phyloP scores from a whole-genome alignment of 2,329 filamentous ascomycete species.

The Decorospora gaudefroyi region DNA sequence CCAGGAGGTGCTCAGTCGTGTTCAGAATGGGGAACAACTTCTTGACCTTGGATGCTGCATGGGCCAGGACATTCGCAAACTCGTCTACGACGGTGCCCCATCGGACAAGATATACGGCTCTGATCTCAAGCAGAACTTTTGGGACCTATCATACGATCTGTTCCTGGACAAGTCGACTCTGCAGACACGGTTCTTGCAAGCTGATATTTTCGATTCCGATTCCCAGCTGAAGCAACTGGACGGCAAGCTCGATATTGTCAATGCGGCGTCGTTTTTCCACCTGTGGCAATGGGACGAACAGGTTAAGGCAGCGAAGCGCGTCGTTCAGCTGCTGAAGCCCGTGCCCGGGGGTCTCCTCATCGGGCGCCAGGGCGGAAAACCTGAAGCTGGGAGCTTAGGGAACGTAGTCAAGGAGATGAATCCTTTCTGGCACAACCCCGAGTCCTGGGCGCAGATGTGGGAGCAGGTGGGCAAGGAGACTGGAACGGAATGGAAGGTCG shows the following conservation, averaged over 20 bases:
- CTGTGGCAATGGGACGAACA: conserved; percentile 51
- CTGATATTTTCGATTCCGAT: conserved; percentile 51
- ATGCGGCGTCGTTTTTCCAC: conserved; percentile 52
- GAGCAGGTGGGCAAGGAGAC: conserved; percentile 47
- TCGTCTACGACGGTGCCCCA: conserved; percentile 51
- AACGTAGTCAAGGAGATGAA: conserved; percentile 20
- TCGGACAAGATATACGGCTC: conserved; percentile 48
- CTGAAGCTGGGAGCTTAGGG: conserved; percentile 35
- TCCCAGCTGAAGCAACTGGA: conserved; percentile 44
- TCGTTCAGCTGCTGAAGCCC: conserved; percentile 42
- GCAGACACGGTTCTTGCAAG: conserved; percentile 57
- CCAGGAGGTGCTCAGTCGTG: conserved; percentile 39
- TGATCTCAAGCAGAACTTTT: conserved; percentile 52
- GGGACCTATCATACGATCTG: conserved; percentile 58
- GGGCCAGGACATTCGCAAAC: conserved; percentile 53
- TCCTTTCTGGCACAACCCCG: conserved; percentile 47
- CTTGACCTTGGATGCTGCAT: conserved; percentile 54
- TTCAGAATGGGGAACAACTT: conserved; percentile 42
- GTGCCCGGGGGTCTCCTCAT: conserved; percentile 45
- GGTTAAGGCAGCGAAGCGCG: conserved; percentile 40
- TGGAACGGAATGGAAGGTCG: conserved; percentile 44
- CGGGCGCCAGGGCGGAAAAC: conserved; percentile 47
- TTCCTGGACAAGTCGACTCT: conserved; percentile 49
- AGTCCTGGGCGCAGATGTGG: conserved; percentile 48
- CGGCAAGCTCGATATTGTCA: conserved; percentile 50